Base-by-base conservation (phyloP, 1,284 basidiomycete genomes). In the Schizopora paradoxa region DNA sequence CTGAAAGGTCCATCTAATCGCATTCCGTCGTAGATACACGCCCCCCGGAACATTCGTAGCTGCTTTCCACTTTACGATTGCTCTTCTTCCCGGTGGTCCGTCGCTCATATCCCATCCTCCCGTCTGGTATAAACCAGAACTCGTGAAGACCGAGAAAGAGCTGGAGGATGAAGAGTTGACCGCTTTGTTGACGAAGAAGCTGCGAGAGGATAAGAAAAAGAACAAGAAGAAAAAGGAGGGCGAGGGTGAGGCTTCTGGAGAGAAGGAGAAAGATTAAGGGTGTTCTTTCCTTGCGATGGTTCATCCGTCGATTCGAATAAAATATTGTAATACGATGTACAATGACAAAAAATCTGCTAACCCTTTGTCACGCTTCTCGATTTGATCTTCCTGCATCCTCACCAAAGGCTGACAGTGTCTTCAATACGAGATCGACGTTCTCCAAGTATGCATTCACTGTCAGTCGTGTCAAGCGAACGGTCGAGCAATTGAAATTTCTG, bases 61-160 rank as follows among this genome's bases (percentile, higher is more conserved):
- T 46, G 88, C 88, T 29, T 92, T 94, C 79, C 94, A 96, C 75
- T 96, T 95, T 70, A 96, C 92, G 49, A 83, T 95, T 57, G 92
- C 90, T 23, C 78, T 96, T 28, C 80, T 88, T 32, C 81, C 91
- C 37, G 86, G 79, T 51, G 91, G 91, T 26, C 91, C 93, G 26
- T 69, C 85, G 37, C 68, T 96, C 51, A 76, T 97, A 63, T 91
- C 89, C 10, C 84, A 90, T 46, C 80, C 87, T 7, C 91, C 94
- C 6, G 63, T 83, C 28, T 98, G 93, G 93, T 97, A 92, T 73
- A 90, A 91, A 60, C 77, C 86, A 45, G 91, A 93, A 61, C 75
- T 94, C 51, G 77, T 95, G 57, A 89, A 90, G 73, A 84, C 86
- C 5, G 84, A 89, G 58, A 93, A 94, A 65, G 82, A 90, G 62